phyloP scores from a whole-genome alignment of 2,329 filamentous ascomycete genomes.

The Penicillium olsonii region DNA sequence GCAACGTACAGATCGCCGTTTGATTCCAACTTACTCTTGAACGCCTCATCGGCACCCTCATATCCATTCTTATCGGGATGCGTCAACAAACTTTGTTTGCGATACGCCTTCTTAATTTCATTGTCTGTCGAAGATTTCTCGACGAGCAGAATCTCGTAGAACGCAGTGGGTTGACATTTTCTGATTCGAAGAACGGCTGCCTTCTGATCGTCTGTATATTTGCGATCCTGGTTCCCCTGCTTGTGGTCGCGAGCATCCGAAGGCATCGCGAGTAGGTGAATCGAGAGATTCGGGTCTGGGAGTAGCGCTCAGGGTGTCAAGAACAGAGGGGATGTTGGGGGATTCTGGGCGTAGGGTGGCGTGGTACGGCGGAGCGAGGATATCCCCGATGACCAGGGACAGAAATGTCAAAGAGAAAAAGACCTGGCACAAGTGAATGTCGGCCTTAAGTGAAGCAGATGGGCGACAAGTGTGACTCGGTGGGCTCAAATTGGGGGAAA shows the following conservation, averaged over 20 bases:
- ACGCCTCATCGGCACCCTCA: slow-evolving; percentile 91
- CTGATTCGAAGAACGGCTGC: slow-evolving; percentile 87
- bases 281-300: neutral
- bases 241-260: slow-evolving; percentile 51
- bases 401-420: slow-evolving; percentile 1
- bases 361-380: slow-evolving; percentile 17
- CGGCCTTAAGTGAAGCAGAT: slow-evolving; percentile 6
- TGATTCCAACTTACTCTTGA: slow-evolving; percentile 69
- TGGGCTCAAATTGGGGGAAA: slow-evolving; percentile 14
- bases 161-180: slow-evolving; percentile 79
- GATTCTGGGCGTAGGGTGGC: slow-evolving; percentile 13
- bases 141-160: slow-evolving; percentile 90
- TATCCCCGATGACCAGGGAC: slow-evolving; percentile 6
- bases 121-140: slow-evolving; percentile 68
- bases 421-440: neutral
- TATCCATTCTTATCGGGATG: slow-evolving; percentile 99
- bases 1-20: slow-evolving; percentile 16
- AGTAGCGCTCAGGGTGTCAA: neutral
- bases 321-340: slow-evolving; percentile 1
- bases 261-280: slow-evolving; percentile 32
- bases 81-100: slow-evolving; percentile 88
- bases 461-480: slow-evolving; percentile 14
- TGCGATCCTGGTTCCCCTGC: slow-evolving; percentile 53
- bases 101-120: slow-evolving; percentile 97
- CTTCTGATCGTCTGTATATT: slow-evolving; percentile 88